Evolutionary conservation across 208 protist genomes (phyloP).

Genomic region (Crithidia mellificae): DNA sequence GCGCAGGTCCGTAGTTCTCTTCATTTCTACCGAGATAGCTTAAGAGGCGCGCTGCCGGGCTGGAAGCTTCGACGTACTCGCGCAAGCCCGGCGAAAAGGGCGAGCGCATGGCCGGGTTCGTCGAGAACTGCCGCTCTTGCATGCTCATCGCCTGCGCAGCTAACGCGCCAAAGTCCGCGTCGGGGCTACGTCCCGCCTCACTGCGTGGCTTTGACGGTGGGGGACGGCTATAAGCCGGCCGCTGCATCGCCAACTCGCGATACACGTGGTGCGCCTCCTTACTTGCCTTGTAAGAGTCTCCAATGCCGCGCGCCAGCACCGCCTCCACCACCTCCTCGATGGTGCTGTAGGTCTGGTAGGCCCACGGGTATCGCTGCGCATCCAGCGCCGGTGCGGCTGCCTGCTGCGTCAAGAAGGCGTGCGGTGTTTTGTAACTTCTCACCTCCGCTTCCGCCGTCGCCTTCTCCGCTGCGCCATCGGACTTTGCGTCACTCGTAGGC

Average conservation of each 20-base stretch:
- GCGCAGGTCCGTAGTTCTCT: no score
- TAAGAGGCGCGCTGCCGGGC: no score
- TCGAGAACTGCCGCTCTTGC: conserved; percentile 15
- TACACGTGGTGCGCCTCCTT: background rate
- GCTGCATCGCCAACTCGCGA: background rate
- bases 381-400: background rate
- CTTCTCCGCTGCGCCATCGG: no score
- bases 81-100: background rate
- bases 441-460: background rate
- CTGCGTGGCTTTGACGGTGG: background rate
- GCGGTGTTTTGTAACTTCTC: background rate
- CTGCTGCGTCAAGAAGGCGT: background rate
- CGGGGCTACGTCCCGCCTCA: background rate
- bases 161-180: background rate
- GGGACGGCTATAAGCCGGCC: background rate
- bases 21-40: no score
- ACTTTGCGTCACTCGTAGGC: no score
- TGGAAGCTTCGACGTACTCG: no score
- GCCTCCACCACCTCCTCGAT: background rate
- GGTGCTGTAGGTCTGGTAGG: background rate
- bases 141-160: background rate
- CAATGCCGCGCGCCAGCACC: background rate
- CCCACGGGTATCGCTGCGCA: background rate
- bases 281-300: background rate
- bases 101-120: background rate